These are phyloP conservation scores for Megacollybia marginata DNA, from an alignment of 768 basidiomycete genomes.

Conservation along the genomic window DNA sequence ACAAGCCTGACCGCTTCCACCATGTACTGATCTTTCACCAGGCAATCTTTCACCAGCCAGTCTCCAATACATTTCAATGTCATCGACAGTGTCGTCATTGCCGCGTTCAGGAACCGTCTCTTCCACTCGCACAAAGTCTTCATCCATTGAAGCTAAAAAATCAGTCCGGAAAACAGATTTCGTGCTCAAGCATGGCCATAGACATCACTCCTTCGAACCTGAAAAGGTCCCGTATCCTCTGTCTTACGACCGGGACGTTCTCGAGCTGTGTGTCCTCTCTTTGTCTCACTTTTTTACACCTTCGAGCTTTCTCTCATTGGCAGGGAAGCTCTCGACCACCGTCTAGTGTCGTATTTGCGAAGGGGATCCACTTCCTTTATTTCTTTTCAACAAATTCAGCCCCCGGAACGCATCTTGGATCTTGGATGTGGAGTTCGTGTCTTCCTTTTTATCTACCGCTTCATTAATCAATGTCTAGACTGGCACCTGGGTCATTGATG, in stretches of 20 bases:
- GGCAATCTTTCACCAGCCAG: too few relatives aligned
- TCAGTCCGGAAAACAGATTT: conserved; percentile 52
- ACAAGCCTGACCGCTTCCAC: too few relatives aligned
- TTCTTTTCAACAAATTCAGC: conserved; percentile 34
- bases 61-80: too few relatives aligned
- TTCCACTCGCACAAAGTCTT: not conserved
- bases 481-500: conserved; percentile 67
- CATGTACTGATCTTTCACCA: too few relatives aligned
- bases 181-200: conserved; percentile 49
- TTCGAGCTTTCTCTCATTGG: not conserved
- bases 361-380: conserved; percentile 49
- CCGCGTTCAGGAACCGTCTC: not conserved
- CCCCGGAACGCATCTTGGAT: conserved; percentile 52
- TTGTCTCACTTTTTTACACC: not conserved
- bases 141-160: conserved; percentile 8
- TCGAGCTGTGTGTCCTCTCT: conserved; percentile 53
- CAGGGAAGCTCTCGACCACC: conserved; percentile 52
- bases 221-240: conserved; percentile 79
- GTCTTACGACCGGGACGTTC: conserved; percentile 57
- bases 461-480: conserved; percentile 29
- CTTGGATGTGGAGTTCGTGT: conserved; percentile 65
- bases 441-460: not conserved
- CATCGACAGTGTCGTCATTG: not conserved
- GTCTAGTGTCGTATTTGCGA: conserved; percentile 38
- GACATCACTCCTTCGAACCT: conserved; percentile 59